Evolutionary conservation across 495 filamentous ascomycete genomes (phyloP), one percentile per base, ranked within the genome.

Genomic region (Lophiotrema nucula): DNA sequence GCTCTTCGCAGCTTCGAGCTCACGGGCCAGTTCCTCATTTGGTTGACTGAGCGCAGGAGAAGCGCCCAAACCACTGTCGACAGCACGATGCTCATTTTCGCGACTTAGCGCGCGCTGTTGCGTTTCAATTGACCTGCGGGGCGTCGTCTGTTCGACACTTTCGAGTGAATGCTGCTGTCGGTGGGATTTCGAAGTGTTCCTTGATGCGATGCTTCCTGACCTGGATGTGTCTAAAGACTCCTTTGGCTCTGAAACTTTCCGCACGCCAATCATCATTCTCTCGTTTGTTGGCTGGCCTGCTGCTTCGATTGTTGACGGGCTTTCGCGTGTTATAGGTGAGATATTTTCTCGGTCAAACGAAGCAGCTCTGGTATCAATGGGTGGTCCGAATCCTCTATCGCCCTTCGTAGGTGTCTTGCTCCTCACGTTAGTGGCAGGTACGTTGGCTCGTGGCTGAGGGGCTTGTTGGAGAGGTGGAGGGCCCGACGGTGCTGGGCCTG

Each of bases 401-500:
- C 27, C 38, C 35, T 62, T 60, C 23, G 83, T 81, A 0, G 83
- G 83, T 0, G 83, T 85, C 62, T 81, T 85, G 66, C 79, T 84
- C 61, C 82, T 67, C 1, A 23, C 48, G 19, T 45, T 56, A 25
- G 24, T 59, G 22, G 24, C 21, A 15, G 49, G 33, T 10, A 26
- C 58, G 18, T 82, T 83, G 16, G 75, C 62, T 46, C 85, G 77
- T 16, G 91, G 90, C 23, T 85, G 85, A 0, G 92, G 91, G 16
- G 91, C 84, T 72, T 95, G 90, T 31, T 90, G 88, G 33, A 86
- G 86, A 19, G 92, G 92, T 35, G 92, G 89, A 41, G 92, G 92
- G 13, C 92, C 92, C 35, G 87, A 78, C 2, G 90, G 86, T 8
- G 82, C 83, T 60, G 86, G 83, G 19, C 83, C 83, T 78, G 54